These are phyloP conservation scores for Sporothrix mexicana DNA, from an alignment of 2,329 filamentous ascomycete genomes.

Conservation along the genomic window DNA sequence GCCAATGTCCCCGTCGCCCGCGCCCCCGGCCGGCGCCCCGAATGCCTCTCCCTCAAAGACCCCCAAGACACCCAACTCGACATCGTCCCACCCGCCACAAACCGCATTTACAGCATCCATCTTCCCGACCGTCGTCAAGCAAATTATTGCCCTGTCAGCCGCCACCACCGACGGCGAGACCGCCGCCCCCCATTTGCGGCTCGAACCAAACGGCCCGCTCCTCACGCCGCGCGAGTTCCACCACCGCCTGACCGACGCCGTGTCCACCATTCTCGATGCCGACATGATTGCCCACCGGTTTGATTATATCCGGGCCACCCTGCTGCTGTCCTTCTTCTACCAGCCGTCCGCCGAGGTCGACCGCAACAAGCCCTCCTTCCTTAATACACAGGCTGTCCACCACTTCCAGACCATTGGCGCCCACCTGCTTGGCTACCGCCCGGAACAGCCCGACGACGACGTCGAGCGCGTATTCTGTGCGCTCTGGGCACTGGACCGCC, in stretches of 20 bases:
- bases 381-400: constrained; percentile 61
- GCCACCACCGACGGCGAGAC: constrained; percentile 54
- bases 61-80: neutral
- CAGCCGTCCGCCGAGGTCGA: constrained; percentile 61
- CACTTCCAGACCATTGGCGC: constrained; percentile 63
- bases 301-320: constrained; percentile 59
- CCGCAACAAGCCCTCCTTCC: constrained; percentile 59
- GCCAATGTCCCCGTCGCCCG: neutral
- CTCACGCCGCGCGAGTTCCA: constrained; percentile 57
- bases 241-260: constrained; percentile 54
- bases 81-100: constrained; percentile 1
- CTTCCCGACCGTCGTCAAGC: constrained; percentile 54
- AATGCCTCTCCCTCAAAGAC: neutral
- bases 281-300: constrained; percentile 61
- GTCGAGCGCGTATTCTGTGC: constrained; percentile 61
- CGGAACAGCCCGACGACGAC: constrained; percentile 48
- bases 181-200: constrained; percentile 50
- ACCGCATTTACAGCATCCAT: constrained; percentile 43
- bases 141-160: constrained; percentile 62
- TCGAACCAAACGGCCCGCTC: constrained; percentile 49
- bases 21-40: neutral
- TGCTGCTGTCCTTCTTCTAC: constrained; percentile 64
- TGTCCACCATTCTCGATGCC: constrained; percentile 58
- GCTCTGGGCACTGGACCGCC: constrained; percentile 65
- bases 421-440: constrained; percentile 53